A percentile compares a stretch with the other conserved stretches of the same genome.
phyloP scores from a whole-genome alignment of 108 stramenopile species.

The Epithemia pelagica region DNA sequence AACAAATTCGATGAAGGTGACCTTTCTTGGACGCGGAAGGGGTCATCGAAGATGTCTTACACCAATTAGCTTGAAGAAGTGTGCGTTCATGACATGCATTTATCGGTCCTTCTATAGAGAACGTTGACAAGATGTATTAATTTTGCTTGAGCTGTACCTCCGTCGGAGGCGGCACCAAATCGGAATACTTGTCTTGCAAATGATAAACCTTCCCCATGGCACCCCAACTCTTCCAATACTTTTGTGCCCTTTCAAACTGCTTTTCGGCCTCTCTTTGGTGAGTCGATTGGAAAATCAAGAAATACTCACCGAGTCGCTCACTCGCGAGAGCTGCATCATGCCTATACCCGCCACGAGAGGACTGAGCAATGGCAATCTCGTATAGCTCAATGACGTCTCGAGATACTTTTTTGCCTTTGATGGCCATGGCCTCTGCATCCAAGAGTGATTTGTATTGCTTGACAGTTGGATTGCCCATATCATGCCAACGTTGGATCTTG shows the following conservation, averaged over 20 bases:
- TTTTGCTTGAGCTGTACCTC: too few relatives aligned
- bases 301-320: neutral
- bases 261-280: neutral
- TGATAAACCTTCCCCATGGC: slow-evolving; percentile 7
- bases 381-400: slow-evolving; percentile 1
- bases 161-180: neutral
- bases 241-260: neutral
- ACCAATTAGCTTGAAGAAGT: too few relatives aligned
- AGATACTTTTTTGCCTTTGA: neutral
- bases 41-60: too few relatives aligned
- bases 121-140: too few relatives aligned
- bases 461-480: slow-evolving; percentile 12
- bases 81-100: too few relatives aligned
- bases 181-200: slow-evolving; percentile 4
- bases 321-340: slow-evolving; percentile 10
- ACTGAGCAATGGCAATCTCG: neutral
- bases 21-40: too few relatives aligned
- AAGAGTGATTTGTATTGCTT: neutral
- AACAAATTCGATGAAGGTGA: too few relatives aligned
- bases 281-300: neutral
- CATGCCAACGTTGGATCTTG: slow-evolving; percentile 7
- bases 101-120: too few relatives aligned
- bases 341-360: slow-evolving; percentile 8
- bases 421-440: slow-evolving; percentile 4
- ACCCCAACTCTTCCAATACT: neutral